Evolutionary conservation across 2,329 filamentous ascomycete species (phyloP), one percentile per base, ranked within the genome.

Genomic region (Fragosphaeria purpurea): DNA sequence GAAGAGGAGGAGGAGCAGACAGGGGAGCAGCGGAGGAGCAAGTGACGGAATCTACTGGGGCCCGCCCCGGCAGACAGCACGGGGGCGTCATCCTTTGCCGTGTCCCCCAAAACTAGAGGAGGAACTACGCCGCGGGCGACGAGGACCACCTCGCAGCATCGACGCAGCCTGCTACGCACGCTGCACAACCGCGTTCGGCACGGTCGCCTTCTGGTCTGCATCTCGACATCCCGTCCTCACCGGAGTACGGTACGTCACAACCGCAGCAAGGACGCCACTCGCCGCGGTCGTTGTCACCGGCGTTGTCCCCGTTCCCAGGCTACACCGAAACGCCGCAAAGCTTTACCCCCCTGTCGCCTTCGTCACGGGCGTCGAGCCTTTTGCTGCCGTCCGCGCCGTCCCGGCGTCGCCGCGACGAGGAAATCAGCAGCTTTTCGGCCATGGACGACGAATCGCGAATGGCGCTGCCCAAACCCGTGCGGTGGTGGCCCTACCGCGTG

Each of bases 401-500:
- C 6, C 46, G 65, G 71, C 58, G 57, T 75, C 60, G 69, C 75
- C 52, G 41, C 31, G 43, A 48, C 40, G 48, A 50, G 70, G 30
- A 22, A 22, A 22, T 22, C 22, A 22, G 69, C 68, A 40, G 71
- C 51, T 74, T 77, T 56, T 67, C 70, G 30, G 65, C 66, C 39
- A 62, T 76, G 42, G 65, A 73, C 13, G 63, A 63, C 32, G 56
- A 62, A 22, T 22, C 22, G 30, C 55, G 57, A n/a, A 71, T 37
- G 22, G 35, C 56, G 59, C 64, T 49, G 50, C 70, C 61, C 47
- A 75, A 66, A 58, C 76, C 68, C 6, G 71, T 86, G 41, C 74
- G 66, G 44, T 94, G 88, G 85, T 96, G 90, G 89, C 89, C 89
- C 2, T 86, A 89, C 62, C 71, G 69, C 5, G 57, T 86, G 22